phyloP scores from a whole-genome alignment of 164 flowering plant genomes.

The Umbilicus rupestris region DNA sequence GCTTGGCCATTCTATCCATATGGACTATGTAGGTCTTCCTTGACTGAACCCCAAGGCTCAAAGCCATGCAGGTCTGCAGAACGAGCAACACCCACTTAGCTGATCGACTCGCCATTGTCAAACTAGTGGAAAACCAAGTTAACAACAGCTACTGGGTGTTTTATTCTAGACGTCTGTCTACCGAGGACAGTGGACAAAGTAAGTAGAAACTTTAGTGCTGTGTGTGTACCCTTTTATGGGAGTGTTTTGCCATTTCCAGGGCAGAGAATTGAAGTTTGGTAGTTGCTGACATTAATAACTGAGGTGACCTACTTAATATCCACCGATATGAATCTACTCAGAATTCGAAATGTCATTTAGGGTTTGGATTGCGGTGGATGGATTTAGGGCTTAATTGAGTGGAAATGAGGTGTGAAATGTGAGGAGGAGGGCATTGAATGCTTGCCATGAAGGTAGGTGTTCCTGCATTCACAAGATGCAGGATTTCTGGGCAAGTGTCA shows the following conservation, averaged over 20 bases:
- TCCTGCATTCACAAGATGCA: constrained; percentile 2
- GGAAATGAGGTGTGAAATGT: background rate
- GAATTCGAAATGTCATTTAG: too few species aligned
- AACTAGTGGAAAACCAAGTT: background rate
- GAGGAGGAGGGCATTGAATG: background rate
- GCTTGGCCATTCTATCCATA: constrained; percentile 53
- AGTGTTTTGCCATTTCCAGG: background rate
- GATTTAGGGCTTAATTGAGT: background rate
- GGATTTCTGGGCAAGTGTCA: background rate
- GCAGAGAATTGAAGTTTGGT: background rate
- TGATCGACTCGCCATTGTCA: constrained; percentile 16
- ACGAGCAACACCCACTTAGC: constrained; percentile 21
- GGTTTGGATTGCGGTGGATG: background rate
- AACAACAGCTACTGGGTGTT: background rate
- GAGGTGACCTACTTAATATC: background rate
- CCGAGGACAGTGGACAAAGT: background rate
- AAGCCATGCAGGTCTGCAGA: constrained; percentile 15
- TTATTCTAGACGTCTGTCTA: background rate
- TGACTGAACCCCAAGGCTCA: constrained; percentile 5
- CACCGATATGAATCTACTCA: too few species aligned
- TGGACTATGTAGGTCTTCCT: constrained; percentile 62
- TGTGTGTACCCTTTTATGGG: background rate
- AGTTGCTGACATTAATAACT: background rate
- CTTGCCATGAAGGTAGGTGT: background rate
- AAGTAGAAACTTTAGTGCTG: background rate